These are phyloP conservation scores for Thraustotheca clavata DNA, from an alignment of 352 stramenopile species.

Conservation along the genomic window DNA sequence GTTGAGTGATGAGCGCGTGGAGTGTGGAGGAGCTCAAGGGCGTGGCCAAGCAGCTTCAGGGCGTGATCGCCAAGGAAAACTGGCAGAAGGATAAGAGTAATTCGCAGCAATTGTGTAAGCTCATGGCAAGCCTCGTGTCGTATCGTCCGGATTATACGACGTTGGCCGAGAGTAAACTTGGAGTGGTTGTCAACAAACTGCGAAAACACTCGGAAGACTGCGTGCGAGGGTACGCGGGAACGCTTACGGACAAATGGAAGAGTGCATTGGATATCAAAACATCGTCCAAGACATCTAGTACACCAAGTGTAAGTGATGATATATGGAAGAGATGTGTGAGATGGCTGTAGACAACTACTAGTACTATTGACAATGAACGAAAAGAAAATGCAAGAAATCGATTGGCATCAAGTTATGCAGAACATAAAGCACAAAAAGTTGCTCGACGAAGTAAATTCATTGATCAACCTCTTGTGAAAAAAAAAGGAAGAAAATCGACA, in stretches of 20 bases:
- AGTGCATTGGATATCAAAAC: conserved; percentile 45
- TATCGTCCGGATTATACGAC: conserved; percentile 67
- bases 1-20: conserved; percentile 26
- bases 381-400: conserved; percentile 58
- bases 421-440: conserved; percentile 56
- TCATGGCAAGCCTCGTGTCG: conserved; percentile 67
- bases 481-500: conserved; percentile 31
- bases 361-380: conserved; percentile 26
- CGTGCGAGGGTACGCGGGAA: conserved; percentile 67
- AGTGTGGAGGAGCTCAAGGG: conserved; percentile 40
- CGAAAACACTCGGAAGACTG: conserved; percentile 79
- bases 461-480: conserved; percentile 42
- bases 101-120: conserved; percentile 48
- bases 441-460: conserved; percentile 70
- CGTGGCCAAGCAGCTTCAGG: conserved; percentile 67
- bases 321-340: background rate
- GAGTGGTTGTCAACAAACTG: conserved; percentile 73
- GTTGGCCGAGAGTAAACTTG: conserved; percentile 68
- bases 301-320: background rate
- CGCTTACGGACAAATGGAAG: conserved; percentile 82
- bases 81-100: conserved; percentile 56
- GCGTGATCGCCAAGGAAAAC: conserved; percentile 44
- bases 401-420: conserved; percentile 68
- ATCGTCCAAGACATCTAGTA: conserved; percentile 14
- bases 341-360: background rate